A percentile compares a stretch with the other conserved stretches of the same genome.
These are phyloP conservation scores for Suhomyces emberorum DNA, from an alignment of 805 yeast species.

Conservation along the genomic window DNA sequence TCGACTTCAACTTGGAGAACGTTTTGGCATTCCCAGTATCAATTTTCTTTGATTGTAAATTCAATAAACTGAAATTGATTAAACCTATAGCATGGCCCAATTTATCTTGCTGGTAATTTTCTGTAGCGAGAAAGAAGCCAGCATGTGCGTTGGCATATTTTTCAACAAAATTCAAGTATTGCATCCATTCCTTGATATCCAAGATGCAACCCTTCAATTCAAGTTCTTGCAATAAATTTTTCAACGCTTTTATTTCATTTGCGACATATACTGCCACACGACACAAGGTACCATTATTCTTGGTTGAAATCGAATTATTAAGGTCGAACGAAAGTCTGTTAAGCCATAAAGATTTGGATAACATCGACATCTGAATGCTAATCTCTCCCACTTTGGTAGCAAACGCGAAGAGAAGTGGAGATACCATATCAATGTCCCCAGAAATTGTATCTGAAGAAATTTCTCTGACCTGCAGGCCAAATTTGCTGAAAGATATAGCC, in stretches of 20 bases:
- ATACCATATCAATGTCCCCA: background rate
- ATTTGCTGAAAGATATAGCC: slow-evolving; percentile 24
- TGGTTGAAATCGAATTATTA: slow-evolving; percentile 10
- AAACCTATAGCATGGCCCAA: slow-evolving; percentile 48
- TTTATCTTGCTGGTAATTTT: slow-evolving; percentile 42
- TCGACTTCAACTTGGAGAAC: slow-evolving; percentile 20
- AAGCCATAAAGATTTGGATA: slow-evolving; percentile 37
- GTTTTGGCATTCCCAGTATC: slow-evolving; percentile 13
- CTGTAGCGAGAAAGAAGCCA: slow-evolving; percentile 44
- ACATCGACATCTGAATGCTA: slow-evolving; percentile 37
- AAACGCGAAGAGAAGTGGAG: slow-evolving; percentile 11
- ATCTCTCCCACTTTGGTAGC: slow-evolving; percentile 25
- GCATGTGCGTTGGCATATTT: slow-evolving; percentile 41
- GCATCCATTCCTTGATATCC: slow-evolving; percentile 22
- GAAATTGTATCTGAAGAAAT: slow-evolving; percentile 2
- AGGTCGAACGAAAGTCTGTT: slow-evolving; percentile 20
- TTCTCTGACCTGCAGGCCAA: slow-evolving; percentile 14
- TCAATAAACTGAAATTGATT: slow-evolving; percentile 33
- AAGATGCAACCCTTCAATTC: background rate
- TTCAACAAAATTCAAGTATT: slow-evolving; percentile 28
- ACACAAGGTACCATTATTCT: slow-evolving; percentile 40
- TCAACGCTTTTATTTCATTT: slow-evolving; percentile 25
- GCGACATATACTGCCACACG: slow-evolving; percentile 42
- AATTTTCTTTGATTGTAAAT: slow-evolving; percentile 31
- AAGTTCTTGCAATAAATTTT: background rate